Conservation (phyloP, 108 stramenopile species). For the Fragilaria radians region DNA sequence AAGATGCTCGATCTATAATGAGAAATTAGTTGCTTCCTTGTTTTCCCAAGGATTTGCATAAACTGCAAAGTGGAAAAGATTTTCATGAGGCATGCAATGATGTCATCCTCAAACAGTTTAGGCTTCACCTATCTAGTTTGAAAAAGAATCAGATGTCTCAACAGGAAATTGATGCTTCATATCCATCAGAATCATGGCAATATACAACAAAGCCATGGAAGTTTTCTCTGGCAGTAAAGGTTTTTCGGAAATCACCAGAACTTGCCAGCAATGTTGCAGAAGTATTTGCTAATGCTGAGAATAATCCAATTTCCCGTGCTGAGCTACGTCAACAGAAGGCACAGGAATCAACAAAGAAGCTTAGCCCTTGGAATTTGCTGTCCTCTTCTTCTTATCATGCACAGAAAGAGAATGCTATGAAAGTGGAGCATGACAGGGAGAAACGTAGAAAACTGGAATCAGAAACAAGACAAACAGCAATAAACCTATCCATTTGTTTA, state of each 20-base stretch:
- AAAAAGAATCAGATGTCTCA: neutral
- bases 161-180: neutral
- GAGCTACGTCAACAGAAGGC: neutral
- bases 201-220: neutral
- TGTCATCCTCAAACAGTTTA: neutral
- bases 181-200: neutral
- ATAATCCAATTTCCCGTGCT: neutral
- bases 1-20: neutral
- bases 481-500: neutral
- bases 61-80: neutral
- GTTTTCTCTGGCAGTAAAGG: neutral
- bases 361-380: neutral
- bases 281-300: neutral
- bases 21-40: neutral
- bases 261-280: neutral
- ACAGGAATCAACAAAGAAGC: neutral
- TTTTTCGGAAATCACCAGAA: neutral
- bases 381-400: too few relatives aligned
- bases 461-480: neutral
- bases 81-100: neutral
- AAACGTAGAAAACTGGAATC: neutral
- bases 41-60: neutral
- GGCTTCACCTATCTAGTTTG: neutral
- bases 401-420: neutral
- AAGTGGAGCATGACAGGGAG: neutral